Conservation (phyloP, 2,329 filamentous ascomycete species). For the Fonsecaea pedrosoi region DNA sequence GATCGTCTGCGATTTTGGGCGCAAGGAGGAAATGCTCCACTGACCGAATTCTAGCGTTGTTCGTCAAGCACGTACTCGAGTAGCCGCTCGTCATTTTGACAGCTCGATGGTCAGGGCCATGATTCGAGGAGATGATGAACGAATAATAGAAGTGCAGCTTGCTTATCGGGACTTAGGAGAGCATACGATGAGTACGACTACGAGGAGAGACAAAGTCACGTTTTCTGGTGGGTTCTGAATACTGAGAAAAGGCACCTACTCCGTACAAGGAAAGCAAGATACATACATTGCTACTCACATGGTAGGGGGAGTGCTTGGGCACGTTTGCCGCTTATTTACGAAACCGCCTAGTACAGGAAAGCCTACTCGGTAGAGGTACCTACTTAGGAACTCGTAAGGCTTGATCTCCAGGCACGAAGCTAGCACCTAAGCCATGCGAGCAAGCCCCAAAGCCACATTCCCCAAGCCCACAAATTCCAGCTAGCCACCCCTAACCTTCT, state of each 20-base stretch:
- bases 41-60: neutral
- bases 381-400: neutral
- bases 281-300: too few species aligned
- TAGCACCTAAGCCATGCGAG: neutral
- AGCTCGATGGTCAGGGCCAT: neutral
- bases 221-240: too few species aligned
- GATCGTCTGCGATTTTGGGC: neutral
- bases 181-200: too few species aligned
- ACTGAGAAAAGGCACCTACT: too few species aligned
- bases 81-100: neutral
- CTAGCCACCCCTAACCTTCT: conserved; percentile 18
- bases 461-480: conserved; percentile 16
- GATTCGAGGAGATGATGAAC: too few species aligned
- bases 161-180: too few species aligned
- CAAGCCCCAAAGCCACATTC: conserved; percentile 23
- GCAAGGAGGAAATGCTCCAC: neutral
- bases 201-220: too few species aligned
- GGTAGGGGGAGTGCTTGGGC: neutral
- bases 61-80: neutral
- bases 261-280: too few species aligned
- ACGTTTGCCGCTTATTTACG: neutral
- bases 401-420: neutral
- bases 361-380: too few species aligned
- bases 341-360: neutral
- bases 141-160: too few species aligned